These are phyloP conservation scores for Cicer judaicum DNA, from an alignment of 306 rosid species.

Conservation along the genomic window DNA sequence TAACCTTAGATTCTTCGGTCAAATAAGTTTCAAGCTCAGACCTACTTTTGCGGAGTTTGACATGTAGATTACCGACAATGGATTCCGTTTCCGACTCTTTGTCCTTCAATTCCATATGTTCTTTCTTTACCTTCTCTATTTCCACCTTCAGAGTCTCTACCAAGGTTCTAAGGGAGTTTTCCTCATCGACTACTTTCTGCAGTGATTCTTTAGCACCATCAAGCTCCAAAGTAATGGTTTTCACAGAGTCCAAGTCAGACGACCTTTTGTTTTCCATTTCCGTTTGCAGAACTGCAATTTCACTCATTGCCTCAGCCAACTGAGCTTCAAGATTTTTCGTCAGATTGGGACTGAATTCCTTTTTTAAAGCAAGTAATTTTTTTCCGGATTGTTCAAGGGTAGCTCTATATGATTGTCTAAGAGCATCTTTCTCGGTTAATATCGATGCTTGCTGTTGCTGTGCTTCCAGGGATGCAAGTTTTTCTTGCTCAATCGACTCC, in stretches of 20 bases:
- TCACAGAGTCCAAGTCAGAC: constrained; percentile 73
- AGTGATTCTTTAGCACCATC: constrained; percentile 88
- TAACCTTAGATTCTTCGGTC: constrained; percentile 76
- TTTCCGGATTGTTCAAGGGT: constrained; percentile 68
- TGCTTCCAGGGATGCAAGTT: constrained; percentile 70
- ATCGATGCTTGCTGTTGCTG: constrained; percentile 71
- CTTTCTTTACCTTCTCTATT: constrained; percentile 83
- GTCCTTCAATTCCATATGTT: constrained; percentile 80
- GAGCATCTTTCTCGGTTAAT: constrained; percentile 76
- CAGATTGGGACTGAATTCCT: constrained; percentile 69
- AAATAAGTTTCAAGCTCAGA: constrained; percentile 81
- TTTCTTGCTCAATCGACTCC: constrained; percentile 76
- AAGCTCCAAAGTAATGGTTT: constrained; percentile 76
- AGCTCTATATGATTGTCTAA: constrained; percentile 71
- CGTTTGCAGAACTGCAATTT: constrained; percentile 70
- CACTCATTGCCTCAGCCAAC: constrained; percentile 63
- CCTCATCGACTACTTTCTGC: constrained; percentile 89
- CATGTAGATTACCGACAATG: constrained; percentile 77
- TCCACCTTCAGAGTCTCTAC: constrained; percentile 81
- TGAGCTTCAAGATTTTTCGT: constrained; percentile 66
- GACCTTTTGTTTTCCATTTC: constrained; percentile 78
- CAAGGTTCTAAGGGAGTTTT: constrained; percentile 74
- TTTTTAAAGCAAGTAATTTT: constrained; percentile 61
- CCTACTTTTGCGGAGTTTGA: constrained; percentile 73
- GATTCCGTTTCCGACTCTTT: constrained; percentile 93